Conservation (phyloP, 108 stramenopile genomes). For the Skeletonema marinoi region DNA sequence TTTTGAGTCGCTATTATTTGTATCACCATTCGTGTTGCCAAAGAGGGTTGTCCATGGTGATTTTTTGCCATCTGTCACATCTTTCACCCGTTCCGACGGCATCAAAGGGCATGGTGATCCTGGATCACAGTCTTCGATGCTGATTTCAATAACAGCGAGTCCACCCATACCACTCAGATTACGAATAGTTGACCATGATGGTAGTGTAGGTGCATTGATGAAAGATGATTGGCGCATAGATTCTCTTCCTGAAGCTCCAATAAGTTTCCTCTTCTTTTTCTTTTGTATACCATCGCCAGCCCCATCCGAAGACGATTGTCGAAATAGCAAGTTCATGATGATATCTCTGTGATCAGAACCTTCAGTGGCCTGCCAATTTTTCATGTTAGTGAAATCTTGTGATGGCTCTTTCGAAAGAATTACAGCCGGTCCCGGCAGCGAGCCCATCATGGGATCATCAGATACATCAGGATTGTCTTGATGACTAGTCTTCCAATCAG, state of each 20-base stretch:
- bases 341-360: constrained; percentile 76
- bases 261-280: constrained; percentile 38
- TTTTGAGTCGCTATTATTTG: constrained; percentile 8
- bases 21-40: background rate
- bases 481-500: constrained; percentile 15
- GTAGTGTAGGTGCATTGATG: constrained; percentile 23
- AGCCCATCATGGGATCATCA: constrained; percentile 12
- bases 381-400: constrained; percentile 21
- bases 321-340: constrained; percentile 55
- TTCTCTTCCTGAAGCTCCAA: background rate
- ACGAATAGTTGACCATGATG: constrained; percentile 70
- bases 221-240: background rate
- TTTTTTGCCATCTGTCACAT: background rate
- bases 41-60: constrained; percentile 19
- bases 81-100: constrained; percentile 29
- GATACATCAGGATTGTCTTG: background rate
- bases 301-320: background rate
- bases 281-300: background rate
- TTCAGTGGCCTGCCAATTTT: constrained; percentile 58
- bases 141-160: constrained; percentile 62
- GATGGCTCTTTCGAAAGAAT: background rate
- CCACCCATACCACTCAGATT: constrained; percentile 58
- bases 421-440: constrained; percentile 36
- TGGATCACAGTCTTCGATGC: constrained; percentile 19
- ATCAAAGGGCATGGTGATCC: constrained; percentile 21